phyloP scores from a whole-genome alignment of 352 stramenopile species.

The Phytophthora pistaciae region DNA sequence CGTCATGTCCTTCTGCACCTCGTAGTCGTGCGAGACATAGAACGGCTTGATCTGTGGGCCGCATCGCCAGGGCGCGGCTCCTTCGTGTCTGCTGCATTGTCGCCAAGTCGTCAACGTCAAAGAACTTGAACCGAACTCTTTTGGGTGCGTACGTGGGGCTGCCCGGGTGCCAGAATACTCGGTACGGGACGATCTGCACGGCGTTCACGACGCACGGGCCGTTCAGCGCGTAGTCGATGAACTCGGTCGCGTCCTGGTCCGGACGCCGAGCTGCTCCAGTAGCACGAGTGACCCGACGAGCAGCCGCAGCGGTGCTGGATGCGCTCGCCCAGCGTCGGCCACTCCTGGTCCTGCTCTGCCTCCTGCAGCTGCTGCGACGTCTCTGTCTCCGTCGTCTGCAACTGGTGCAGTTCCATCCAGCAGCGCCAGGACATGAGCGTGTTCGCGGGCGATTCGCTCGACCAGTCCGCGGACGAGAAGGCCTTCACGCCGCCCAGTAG shows the following conservation, averaged over 20 bases:
- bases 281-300: conserved; percentile 78
- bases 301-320: conserved; percentile 80
- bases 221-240: conserved; percentile 78
- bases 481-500: conserved; percentile 47
- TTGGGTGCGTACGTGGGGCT: conserved; percentile 81
- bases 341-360: conserved; percentile 29
- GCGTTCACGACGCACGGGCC: conserved; percentile 63
- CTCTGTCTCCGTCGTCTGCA: conserved; percentile 39
- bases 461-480: conserved; percentile 67
- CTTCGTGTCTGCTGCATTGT: conserved; percentile 18
- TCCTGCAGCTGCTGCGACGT: neutral
- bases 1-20: conserved; percentile 78
- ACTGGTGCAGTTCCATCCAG: conserved; percentile 63
- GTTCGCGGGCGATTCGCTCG: conserved; percentile 65
- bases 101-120: conserved; percentile 40
- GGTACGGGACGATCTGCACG: conserved; percentile 81
- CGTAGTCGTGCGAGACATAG: conserved; percentile 62
- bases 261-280: conserved; percentile 88
- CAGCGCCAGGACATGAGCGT: conserved; percentile 75
- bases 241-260: conserved; percentile 66
- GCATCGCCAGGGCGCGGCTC: conserved; percentile 12
- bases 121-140: conserved; percentile 80
- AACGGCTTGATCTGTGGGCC: conserved; percentile 48
- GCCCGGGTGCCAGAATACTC: conserved; percentile 80
- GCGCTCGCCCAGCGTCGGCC: conserved; percentile 65